Evolutionary conservation across 75 land plant genomes (phyloP).

Genomic region (Pinus taeda): DNA sequence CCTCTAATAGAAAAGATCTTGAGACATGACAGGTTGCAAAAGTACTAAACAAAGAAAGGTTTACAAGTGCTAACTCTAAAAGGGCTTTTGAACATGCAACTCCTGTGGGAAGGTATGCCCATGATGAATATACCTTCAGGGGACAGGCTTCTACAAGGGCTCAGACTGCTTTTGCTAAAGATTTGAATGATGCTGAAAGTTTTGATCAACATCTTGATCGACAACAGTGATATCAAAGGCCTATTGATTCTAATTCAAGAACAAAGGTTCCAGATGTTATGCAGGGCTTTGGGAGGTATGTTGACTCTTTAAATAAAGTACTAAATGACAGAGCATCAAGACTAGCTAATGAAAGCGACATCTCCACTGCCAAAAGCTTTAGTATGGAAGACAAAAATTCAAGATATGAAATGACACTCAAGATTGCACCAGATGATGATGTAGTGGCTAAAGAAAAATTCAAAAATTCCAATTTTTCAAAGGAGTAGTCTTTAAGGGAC

Average conservation of each 20-base stretch:
- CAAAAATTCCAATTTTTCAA: no score
- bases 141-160: not conserved
- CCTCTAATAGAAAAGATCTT: constrained; percentile 1
- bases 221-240: constrained; percentile 15
- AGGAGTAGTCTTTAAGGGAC: no score
- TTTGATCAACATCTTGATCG: not conserved
- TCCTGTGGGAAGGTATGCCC: not conserved
- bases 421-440: no score
- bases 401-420: no score
- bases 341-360: no score
- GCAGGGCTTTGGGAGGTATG: constrained; percentile 13
- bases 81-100: not conserved
- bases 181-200: constrained; percentile 1
- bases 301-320: no score
- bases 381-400: no score
- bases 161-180: not conserved
- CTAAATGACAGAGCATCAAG: no score
- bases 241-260: constrained; percentile 11
- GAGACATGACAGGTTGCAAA: not conserved
- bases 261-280: constrained; percentile 1
- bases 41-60: not conserved
- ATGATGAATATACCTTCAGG: no score
- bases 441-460: no score
- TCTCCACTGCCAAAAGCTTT: not conserved
- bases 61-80: not conserved